Evolutionary conservation across 2,329 filamentous ascomycete genomes (phyloP), one percentile per base, ranked within the genome.

Genomic region (Pseudocercospora cruenta): DNA sequence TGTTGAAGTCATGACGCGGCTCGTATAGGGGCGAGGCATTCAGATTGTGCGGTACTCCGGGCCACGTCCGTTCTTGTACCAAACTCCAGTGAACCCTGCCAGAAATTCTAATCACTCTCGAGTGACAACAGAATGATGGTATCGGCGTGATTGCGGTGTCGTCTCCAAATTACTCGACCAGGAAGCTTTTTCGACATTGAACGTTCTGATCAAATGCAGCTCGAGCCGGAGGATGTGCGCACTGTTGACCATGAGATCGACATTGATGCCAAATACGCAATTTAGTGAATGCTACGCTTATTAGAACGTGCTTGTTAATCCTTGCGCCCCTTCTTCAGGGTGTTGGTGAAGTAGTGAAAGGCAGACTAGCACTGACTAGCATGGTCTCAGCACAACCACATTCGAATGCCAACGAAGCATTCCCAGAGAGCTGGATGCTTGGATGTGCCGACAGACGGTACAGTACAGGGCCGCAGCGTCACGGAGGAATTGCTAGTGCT

Each of bases 181-280:
- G 24, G 21, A 28, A 54, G 24, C 51, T 54, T 28, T 54, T 54
- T 43, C 39, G 7, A n/a, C 12, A 19, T 31, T n/a, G 51, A 55
- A 24, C 19, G 39, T 19, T 43, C 47, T 22, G 24, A 26, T 10
- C 53, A 28, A 24, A 19, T 21, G 55, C 55, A 43, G 55, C 55
- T 58, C 55, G 54, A 58, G 54, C 54, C 54, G 54, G 26, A 33
- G 19, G 16, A 24, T 31, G 10, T 4, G 22, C 53, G 14, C 19
- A 54, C 19, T 26, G 22, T 21, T 24, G 14, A 36, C 54, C 16
- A 39, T 51, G 16, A 22, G 55, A 58, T 58, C 51, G 51, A 28
- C 51, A 31, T 10, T 4, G 26, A 55, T 55, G 22, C n/a, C 51
- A 55, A 55, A 55, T 55, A n/a, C 51, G 26, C 51, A n/a, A 55